Evolutionary conservation across 305 asterid genomes (phyloP).

Genomic region (Ilex paraguariensis): DNA sequence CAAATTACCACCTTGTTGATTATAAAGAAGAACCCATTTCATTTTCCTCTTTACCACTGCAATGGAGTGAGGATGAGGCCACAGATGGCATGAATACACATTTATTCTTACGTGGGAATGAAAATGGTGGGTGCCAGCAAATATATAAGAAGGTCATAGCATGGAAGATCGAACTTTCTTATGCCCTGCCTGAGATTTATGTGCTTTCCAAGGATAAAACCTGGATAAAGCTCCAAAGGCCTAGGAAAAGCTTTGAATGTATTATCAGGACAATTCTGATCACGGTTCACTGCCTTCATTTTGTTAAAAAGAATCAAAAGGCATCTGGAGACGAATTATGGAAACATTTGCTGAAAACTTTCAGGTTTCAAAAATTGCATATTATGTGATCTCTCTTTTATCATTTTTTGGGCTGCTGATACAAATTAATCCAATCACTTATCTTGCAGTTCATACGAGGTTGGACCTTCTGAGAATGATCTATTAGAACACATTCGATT

Average conservation of each 20-base stretch:
- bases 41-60: conserved; percentile 46
- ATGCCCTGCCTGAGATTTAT: conserved; percentile 43
- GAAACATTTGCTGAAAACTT: conserved; percentile 39
- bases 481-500: conserved; percentile 45
- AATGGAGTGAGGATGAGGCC: conserved; percentile 28
- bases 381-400: no score
- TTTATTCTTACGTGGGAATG: conserved; percentile 37
- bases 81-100: conserved; percentile 13
- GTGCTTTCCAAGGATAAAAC: conserved; percentile 36
- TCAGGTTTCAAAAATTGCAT: conserved; percentile 23
- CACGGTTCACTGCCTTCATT: conserved; percentile 49
- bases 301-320: conserved; percentile 34
- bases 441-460: conserved; percentile 43
- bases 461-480: conserved; percentile 51
- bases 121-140: conserved; percentile 30
- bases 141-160: conserved; percentile 44
- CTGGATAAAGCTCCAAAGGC: conserved; percentile 59
- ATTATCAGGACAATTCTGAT: conserved; percentile 34
- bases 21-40: conserved; percentile 28
- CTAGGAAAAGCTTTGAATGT: conserved; percentile 37
- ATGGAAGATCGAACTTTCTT: conserved; percentile 54
- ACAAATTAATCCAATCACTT: conserved; percentile 15
- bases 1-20: conserved; percentile 36
- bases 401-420: conserved; percentile 1
- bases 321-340: conserved; percentile 35